phyloP scores from a whole-genome alignment of 345 rosid genomes.

The Gynandropsis gynandra region DNA sequence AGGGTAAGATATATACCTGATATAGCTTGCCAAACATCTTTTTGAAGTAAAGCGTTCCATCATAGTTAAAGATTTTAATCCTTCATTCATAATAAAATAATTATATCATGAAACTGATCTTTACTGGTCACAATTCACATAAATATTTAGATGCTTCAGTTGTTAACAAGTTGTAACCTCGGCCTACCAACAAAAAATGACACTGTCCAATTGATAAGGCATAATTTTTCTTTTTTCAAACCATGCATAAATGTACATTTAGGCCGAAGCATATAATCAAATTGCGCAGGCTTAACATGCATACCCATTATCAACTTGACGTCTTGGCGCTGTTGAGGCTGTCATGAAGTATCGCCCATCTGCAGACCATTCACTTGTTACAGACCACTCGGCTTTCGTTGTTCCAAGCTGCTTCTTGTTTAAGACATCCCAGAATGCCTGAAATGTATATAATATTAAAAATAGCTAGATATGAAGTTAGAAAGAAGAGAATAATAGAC shows the following conservation, averaged over 20 bases:
- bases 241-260: no score
- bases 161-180: no score
- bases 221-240: no score
- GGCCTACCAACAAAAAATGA: no score
- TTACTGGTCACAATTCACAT: not conserved
- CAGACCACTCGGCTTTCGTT: constrained; percentile 85
- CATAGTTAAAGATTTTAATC: constrained; percentile 73
- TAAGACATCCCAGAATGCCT: constrained; percentile 87
- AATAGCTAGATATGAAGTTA: no score
- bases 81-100: constrained; percentile 35
- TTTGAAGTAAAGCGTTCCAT: constrained; percentile 68
- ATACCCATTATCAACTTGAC: constrained; percentile 91
- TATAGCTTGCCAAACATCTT: constrained; percentile 80
- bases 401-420: constrained; percentile 62
- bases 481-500: no score
- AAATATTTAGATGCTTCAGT: not conserved
- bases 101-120: constrained; percentile 2
- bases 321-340: constrained; percentile 96
- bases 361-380: constrained; percentile 88
- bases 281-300: no score
- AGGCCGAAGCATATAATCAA: no score
- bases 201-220: no score
- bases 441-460: constrained; percentile 13
- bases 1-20: constrained; percentile 45
- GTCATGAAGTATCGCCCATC: constrained; percentile 89